Evolutionary conservation across 768 basidiomycete species (phyloP).

Genomic region (Leccinum subtestaceum): DNA sequence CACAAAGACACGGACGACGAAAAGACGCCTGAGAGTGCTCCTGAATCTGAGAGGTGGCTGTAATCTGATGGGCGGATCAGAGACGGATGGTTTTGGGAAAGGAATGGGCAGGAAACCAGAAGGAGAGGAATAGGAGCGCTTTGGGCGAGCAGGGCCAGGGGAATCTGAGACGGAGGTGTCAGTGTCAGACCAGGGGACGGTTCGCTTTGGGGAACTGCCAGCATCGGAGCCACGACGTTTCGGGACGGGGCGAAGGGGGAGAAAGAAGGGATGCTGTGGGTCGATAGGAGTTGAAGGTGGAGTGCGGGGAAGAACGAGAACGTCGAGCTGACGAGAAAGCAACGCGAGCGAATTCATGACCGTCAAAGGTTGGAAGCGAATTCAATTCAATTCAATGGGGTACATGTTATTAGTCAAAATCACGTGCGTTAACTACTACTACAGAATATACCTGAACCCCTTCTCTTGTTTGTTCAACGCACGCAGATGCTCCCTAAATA

Average conservation of each 20-base stretch:
- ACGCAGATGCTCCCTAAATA: constrained; percentile 44
- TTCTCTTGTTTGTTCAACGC: constrained; percentile 39
- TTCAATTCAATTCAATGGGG: neutral
- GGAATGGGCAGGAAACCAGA: constrained; percentile 44
- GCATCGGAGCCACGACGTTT: constrained; percentile 30
- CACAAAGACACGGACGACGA: constrained; percentile 68
- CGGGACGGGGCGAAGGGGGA: constrained; percentile 20
- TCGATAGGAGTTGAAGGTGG: constrained; percentile 55
- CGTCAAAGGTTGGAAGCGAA: neutral
- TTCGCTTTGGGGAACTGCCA: constrained; percentile 40
- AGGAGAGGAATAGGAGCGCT: constrained; percentile 65
- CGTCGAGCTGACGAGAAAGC: constrained; percentile 81
- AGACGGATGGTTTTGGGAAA: constrained; percentile 28
- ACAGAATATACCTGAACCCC: constrained; percentile 50
- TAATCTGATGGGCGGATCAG: constrained; percentile 34
- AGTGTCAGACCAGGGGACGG: constrained; percentile 54
- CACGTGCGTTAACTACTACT: constrained; percentile 7
- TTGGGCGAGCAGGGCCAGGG: constrained; percentile 36
- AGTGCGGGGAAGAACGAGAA: constrained; percentile 57
- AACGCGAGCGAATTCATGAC: constrained; percentile 80
- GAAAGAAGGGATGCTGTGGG: constrained; percentile 34
- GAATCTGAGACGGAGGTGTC: constrained; percentile 39
- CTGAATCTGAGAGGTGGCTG: constrained; percentile 38
- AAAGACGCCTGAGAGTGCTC: constrained; percentile 53
- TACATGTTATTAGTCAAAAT: neutral